These are phyloP conservation scores for Lepidium didymum DNA, from an alignment of 345 rosid species.

Conservation along the genomic window DNA sequence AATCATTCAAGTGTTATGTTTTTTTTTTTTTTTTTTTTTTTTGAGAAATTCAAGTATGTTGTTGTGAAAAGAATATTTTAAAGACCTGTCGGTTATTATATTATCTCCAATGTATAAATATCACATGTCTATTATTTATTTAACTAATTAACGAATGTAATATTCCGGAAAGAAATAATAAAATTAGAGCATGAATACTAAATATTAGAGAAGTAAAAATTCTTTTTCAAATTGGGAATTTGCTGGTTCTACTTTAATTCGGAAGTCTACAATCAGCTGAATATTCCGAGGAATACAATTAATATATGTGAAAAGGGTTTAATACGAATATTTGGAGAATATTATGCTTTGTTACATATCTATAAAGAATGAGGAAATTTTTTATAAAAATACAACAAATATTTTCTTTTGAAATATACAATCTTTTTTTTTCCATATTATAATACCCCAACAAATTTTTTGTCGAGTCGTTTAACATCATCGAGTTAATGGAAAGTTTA, in stretches of 20 bases:
- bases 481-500: no score
- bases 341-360: background rate
- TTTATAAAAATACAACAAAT: no score
- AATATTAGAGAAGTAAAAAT: constrained; percentile 20
- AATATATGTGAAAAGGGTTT: background rate
- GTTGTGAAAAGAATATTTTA: constrained; percentile 2
- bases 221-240: constrained; percentile 1
- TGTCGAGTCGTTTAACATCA: no score
- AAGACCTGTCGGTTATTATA: no score
- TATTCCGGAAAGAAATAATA: background rate
- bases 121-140: no score
- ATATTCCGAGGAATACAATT: constrained; percentile 22
- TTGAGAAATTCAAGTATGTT: background rate
- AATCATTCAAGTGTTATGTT: no score
- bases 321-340: constrained; percentile 17
- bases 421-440: no score
- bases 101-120: no score
- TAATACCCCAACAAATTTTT: no score
- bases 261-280: constrained; percentile 14
- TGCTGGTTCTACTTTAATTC: constrained; percentile 6
- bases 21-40: no score
- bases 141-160: no score
- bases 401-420: no score
- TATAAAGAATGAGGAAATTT: background rate
- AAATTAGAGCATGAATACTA: background rate